Evolutionary conservation across 2,329 filamentous ascomycete genomes (phyloP).

Genomic region (Microcyclospora tardicrescens): DNA sequence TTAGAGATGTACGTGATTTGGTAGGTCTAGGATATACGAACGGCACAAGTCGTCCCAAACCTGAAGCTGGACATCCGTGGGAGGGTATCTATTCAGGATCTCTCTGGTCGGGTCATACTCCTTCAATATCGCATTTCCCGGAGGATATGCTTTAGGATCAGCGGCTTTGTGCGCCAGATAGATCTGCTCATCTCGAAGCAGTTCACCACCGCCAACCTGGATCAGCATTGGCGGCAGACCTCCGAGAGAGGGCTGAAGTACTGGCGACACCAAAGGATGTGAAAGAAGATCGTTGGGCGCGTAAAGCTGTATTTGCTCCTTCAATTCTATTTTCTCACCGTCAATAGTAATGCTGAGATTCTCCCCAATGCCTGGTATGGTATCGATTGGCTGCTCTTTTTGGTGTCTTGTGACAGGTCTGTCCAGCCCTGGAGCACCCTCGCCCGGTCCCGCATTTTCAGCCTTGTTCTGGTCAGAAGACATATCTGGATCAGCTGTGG

Average conservation of each 20-base stretch:
- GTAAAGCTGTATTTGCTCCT: slow-evolving; percentile 85
- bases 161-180: slow-evolving; percentile 92
- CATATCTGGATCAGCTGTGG: slow-evolving; percentile 4
- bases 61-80: slow-evolving; percentile 85
- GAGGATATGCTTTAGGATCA: slow-evolving; percentile 64
- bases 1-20: too few relatives aligned
- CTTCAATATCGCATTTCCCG: slow-evolving; percentile 49
- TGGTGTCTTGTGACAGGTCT: slow-evolving; percentile 2
- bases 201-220: slow-evolving; percentile 66
- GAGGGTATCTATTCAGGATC: slow-evolving; percentile 52
- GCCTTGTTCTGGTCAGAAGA: slow-evolving; percentile 4
- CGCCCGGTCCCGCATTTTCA: slow-evolving; percentile 1
- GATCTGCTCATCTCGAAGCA: slow-evolving; percentile 86
- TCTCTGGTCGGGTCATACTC: slow-evolving; percentile 44
- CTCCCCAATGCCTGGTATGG: slow-evolving; percentile 15
- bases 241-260: slow-evolving; percentile 76
- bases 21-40: too few relatives aligned
- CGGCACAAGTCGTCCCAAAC: slow-evolving; percentile 90
- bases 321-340: slow-evolving; percentile 57
- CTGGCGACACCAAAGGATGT: slow-evolving; percentile 81
- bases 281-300: slow-evolving; percentile 72
- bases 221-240: slow-evolving; percentile 81
- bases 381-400: slow-evolving; percentile 6
- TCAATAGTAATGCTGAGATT: slow-evolving; percentile 56
- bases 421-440: slow-evolving; percentile 7